A percentile compares a stretch with the other conserved stretches of the same genome.
phyloP scores from a whole-genome alignment of 1,284 basidiomycete genomes.

The Ustilago cynodontis region DNA sequence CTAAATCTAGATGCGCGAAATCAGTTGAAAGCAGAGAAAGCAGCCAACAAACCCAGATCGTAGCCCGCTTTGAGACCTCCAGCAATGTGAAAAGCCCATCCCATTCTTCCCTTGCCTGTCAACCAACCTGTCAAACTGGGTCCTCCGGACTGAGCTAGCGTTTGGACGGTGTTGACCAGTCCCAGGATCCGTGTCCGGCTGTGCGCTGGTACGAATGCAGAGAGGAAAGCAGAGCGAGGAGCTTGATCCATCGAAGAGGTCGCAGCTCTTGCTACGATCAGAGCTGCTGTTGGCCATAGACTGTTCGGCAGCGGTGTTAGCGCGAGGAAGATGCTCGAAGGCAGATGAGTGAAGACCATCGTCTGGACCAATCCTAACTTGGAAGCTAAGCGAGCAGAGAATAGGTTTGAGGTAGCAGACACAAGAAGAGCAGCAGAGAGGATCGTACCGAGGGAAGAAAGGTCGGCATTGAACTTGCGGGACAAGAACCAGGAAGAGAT shows the following conservation, averaged over 20 bases:
- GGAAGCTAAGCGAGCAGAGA: slow-evolving; percentile 25
- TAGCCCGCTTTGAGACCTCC: slow-evolving; percentile 22
- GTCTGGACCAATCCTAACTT: slow-evolving; percentile 20
- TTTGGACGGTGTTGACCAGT: slow-evolving; percentile 24
- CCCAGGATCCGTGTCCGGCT: slow-evolving; percentile 21
- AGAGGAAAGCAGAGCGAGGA: slow-evolving; percentile 24
- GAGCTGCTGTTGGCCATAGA: slow-evolving; percentile 13
- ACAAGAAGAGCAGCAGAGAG: slow-evolving; percentile 21
- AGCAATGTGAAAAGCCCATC: slow-evolving; percentile 23
- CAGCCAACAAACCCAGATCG: slow-evolving; percentile 29
- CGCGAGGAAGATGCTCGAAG: slow-evolving; percentile 17
- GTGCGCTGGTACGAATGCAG: slow-evolving; percentile 14
- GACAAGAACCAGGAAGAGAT: slow-evolving; percentile 28
- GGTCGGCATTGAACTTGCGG: slow-evolving; percentile 30
- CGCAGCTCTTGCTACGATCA: slow-evolving; percentile 28
- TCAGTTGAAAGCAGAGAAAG: slow-evolving; percentile 20
- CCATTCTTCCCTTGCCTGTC: slow-evolving; percentile 15
- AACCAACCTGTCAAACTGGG: slow-evolving; percentile 27
- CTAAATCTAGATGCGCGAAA: background rate
- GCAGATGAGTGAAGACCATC: slow-evolving; percentile 32
- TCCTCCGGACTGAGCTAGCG: slow-evolving; percentile 28
- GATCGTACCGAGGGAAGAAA: slow-evolving; percentile 25
- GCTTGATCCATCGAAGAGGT: slow-evolving; percentile 31
- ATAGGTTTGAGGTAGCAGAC: slow-evolving; percentile 31
- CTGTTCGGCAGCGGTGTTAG: slow-evolving; percentile 13